These are phyloP conservation scores for Delonix regia DNA, from an alignment of 306 rosid species.

Conservation along the genomic window DNA sequence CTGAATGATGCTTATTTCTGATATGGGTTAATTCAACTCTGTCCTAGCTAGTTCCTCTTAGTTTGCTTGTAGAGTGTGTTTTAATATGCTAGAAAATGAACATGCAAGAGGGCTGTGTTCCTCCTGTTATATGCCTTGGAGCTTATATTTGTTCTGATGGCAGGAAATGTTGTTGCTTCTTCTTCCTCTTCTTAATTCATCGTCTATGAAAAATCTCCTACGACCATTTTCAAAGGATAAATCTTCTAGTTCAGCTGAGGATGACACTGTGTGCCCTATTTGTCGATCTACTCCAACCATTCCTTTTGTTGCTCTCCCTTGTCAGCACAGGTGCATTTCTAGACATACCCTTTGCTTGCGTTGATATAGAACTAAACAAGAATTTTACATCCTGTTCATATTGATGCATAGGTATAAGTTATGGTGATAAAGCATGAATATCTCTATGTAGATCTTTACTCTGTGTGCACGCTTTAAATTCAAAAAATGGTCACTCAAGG, in stretches of 20 bases:
- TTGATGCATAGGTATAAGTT: not conserved
- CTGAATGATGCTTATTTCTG: not conserved
- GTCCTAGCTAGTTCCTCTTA: not conserved
- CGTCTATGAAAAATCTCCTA: conserved; percentile 77
- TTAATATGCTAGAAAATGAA: conserved; percentile 24
- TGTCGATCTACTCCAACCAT: conserved; percentile 85
- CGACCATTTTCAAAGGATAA: conserved; percentile 89
- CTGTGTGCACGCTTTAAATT: conserved; percentile 24
- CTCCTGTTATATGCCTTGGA: not conserved
- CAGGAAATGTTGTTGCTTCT: conserved; percentile 98
- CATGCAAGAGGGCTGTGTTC: not conserved
- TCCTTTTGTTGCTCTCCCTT: conserved; percentile 91
- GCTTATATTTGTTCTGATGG: conserved; percentile 43
- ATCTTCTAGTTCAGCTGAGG: conserved; percentile 73
- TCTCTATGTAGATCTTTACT: not conserved
- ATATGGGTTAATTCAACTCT: not conserved
- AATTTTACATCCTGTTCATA: conserved; percentile 1
- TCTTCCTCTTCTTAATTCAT: conserved; percentile 96
- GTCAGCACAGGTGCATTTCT: conserved; percentile 83
- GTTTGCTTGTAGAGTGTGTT: not conserved
- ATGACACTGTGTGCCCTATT: conserved; percentile 73
- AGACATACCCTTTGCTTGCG: not conserved
- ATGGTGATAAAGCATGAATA: conserved; percentile 9
- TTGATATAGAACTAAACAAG: not conserved
- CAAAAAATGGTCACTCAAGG: not conserved